Evolutionary conservation across 805 yeast genomes (phyloP), one percentile per base, ranked within the genome.

Genomic region (Ogataea henricii): DNA sequence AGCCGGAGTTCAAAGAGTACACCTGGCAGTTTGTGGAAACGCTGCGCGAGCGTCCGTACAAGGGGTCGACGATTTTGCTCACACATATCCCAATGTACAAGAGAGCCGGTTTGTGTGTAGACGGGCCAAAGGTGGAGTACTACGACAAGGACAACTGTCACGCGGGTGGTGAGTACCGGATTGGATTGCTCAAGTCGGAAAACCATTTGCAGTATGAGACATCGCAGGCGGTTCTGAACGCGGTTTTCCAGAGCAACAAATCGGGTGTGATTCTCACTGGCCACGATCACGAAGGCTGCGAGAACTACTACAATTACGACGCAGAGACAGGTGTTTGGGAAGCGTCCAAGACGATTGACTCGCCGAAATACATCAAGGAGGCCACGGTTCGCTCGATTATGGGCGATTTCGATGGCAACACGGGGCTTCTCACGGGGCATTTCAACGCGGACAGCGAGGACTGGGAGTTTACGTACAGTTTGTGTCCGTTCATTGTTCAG

Each of bases 211-310:
- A 86, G 23, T 69, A 74, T 52, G 85, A 83, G 5, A 76, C 85
- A 0, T 70, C 92, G 3, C 85, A 85, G 60, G 71, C 75, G 51
- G 83, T 92, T 1, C 66, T 94, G 55, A 76, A 86, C 56, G 74
- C 83, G n/a, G 75, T 88, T 13, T 92, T 92, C 63, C 79, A 79
- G 32, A 78, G 78, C 55, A 67, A 72, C 7, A 78, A 80, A 53
- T 82, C 85, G 16, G 98, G 98, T 17, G 73, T 92, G 8, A 81
- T 94, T 3, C 68, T 92, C 35, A 88, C 96, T 0, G 99, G 99
- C 1, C 99, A 94, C 67, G 99, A 94, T 62, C 99, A 94, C 62
- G 91, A 85, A 55, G 99, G 99, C 1, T 94, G 99, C 63, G 84
- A 82, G 56, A 78, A 83, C 30, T 74, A 77, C 65, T 89, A 87